Base-by-base conservation (phyloP, 176 grass and related monocot genomes). In the maize (Zea mays) region DNA sequence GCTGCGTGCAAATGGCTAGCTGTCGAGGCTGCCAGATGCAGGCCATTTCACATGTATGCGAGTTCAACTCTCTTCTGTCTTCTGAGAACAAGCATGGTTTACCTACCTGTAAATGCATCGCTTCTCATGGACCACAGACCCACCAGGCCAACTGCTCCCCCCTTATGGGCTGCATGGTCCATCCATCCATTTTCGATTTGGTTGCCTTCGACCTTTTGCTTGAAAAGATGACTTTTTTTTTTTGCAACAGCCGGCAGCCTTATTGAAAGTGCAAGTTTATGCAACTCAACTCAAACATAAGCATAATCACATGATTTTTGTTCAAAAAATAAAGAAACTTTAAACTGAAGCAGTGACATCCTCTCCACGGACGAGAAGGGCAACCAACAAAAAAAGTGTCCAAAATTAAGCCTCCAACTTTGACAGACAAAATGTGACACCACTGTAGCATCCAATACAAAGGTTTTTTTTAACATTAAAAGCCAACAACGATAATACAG, bases 91-190 rank as follows among this genome's bases (percentile, higher is more conserved):
- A 79, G 44, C 44, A 54, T 58, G 55, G 38, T 43, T 27, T 27
- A 27, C 27, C 27, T 45, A 78, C 37, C 76, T 67, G 86, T 79
- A 64, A 68, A 88, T 71, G 71, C 70, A 65, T 38, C 17, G 8
- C 38, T 79, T 79, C 39, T 63, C 47, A 37, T 71, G 76, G 81
- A 76, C 76, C 75, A 10, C 42, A 72, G 81, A 68, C 70, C 70
- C 45, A 69, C 36, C 62, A 1, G 65, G 77, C 49, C 55, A 84
- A 40, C 71, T 71, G 81, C 81, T 80, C 44, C 74, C 27, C 27
- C 27, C 71, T 67, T 45, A 20, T 61, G 64, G 63, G 71, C 63
- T 69, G 62, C 79, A 65, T 27, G 4, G 74, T 27, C 27, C 27
- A 27, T 27, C 27, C 27, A 27, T 27, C 27, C 27, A 27, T 27